Conservation (phyloP, 2,329 filamentous ascomycete genomes). For the Phialocephala sp. region DNA sequence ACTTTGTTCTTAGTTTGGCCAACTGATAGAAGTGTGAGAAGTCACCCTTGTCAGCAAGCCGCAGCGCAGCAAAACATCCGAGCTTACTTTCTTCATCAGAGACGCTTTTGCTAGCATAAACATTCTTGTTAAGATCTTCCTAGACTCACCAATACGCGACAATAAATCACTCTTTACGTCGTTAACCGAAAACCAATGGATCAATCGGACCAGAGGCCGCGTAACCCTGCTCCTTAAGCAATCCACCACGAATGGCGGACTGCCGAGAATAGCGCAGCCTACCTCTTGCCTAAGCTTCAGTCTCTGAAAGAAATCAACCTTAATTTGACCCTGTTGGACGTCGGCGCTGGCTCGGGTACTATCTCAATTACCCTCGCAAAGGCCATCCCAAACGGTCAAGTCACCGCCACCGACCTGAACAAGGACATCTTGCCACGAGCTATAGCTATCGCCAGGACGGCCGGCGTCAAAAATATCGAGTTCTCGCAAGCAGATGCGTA, state of each 20-base stretch:
- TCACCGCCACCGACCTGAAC: conserved; percentile 49
- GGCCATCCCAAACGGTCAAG: conserved; percentile 47
- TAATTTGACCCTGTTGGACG: conserved; percentile 47
- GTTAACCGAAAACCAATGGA: background rate
- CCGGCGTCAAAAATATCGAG: conserved; percentile 34
- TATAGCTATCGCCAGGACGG: conserved; percentile 28
- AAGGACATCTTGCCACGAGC: conserved; percentile 27
- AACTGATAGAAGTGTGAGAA: no score
- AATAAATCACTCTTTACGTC: no score
- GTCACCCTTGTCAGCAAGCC: no score
- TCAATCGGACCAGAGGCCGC: background rate
- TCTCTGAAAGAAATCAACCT: conserved; percentile 36
- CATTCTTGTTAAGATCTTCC: no score
- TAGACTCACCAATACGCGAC: no score
- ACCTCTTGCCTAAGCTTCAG: conserved; percentile 49
- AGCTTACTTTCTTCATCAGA: no score
- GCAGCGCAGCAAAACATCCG: no score
- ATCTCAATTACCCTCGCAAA: conserved; percentile 52
- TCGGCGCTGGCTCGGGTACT: conserved; percentile 56
- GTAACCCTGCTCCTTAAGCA: conserved; percentile 34
- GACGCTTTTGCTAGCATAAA: no score
- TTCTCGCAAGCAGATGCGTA: conserved; percentile 38
- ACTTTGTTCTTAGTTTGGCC: no score
- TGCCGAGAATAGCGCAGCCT: conserved; percentile 50
- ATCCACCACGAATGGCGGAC: conserved; percentile 44